These are phyloP conservation scores for Anaeromyces robustus DNA, from an alignment of 192 early-diverging fungal genomes.

Conservation along the genomic window DNA sequence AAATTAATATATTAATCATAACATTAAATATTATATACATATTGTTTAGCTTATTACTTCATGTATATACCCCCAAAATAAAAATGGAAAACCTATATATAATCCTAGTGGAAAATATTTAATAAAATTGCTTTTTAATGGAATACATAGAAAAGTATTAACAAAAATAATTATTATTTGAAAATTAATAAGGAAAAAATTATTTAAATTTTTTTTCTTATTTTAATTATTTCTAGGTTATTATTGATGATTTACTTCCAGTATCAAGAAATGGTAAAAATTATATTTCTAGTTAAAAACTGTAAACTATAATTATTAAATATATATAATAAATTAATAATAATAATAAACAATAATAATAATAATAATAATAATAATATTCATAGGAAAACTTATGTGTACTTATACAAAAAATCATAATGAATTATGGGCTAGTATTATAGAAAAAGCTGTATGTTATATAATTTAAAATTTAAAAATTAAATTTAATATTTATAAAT, in stretches of 20 bases:
- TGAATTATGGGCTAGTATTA: conserved; percentile 68
- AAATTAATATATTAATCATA: too few species aligned
- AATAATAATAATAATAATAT: neutral
- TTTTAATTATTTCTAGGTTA: conserved; percentile 10
- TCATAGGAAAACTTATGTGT: conserved; percentile 50
- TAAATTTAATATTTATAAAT: neutral
- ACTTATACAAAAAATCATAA: conserved; percentile 63
- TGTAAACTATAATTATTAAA: too few species aligned
- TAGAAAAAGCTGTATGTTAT: conserved; percentile 67
- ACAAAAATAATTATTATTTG: conserved; percentile 1
- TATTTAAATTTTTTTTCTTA: too few species aligned
- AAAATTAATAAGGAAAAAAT: too few species aligned
- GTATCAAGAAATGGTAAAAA: conserved; percentile 43
- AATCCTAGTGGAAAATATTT: conserved; percentile 83
- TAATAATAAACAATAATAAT: neutral
- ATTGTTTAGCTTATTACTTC: conserved; percentile 51
- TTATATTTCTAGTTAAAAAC: too few species aligned
- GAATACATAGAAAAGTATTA: conserved; percentile 59
- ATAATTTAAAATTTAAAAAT: neutral
- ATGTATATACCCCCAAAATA: conserved; percentile 74
- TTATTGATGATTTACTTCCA: conserved; percentile 79
- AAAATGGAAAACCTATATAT: conserved; percentile 50
- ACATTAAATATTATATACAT: neutral
- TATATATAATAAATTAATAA: too few species aligned
- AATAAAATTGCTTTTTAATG: conserved; percentile 72